A percentile compares a stretch with the other conserved stretches of the same genome.
Evolutionary conservation across 306 rosid species (phyloP).

Genomic region (Cyclanthera cordifolia): DNA sequence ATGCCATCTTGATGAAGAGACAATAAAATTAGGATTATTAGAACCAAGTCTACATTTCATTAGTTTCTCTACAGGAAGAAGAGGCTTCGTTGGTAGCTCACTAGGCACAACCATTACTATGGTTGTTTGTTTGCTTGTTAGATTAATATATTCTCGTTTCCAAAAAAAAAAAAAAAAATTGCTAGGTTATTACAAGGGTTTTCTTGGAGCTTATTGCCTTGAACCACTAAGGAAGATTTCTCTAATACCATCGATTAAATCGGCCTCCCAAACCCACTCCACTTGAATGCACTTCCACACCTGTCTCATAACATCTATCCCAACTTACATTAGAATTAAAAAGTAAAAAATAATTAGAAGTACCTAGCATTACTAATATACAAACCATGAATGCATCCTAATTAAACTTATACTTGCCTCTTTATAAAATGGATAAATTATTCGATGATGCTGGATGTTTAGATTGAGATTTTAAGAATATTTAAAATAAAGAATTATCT

Average conservation of each 20-base stretch:
- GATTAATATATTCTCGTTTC: no score
- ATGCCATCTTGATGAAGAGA: neutral
- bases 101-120: neutral
- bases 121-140: neutral
- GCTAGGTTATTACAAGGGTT: neutral
- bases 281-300: constrained; percentile 3
- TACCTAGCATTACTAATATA: no score
- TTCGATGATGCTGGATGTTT: no score
- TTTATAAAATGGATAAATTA: no score
- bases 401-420: no score
- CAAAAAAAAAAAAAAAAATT: no score
- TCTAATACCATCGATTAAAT: neutral
- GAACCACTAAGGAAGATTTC: neutral
- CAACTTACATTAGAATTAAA: no score
- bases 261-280: neutral
- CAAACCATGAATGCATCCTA: no score
- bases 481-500: no score
- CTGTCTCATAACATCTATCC: constrained; percentile 8
- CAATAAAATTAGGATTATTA: neutral
- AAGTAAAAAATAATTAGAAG: no score
- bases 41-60: neutral
- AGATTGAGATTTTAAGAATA: no score
- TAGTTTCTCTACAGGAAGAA: neutral
- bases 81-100: neutral
- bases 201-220: neutral